Evolutionary conservation across 306 rosid genomes (phyloP).

Genomic region (Ceratonia siliqua): DNA sequence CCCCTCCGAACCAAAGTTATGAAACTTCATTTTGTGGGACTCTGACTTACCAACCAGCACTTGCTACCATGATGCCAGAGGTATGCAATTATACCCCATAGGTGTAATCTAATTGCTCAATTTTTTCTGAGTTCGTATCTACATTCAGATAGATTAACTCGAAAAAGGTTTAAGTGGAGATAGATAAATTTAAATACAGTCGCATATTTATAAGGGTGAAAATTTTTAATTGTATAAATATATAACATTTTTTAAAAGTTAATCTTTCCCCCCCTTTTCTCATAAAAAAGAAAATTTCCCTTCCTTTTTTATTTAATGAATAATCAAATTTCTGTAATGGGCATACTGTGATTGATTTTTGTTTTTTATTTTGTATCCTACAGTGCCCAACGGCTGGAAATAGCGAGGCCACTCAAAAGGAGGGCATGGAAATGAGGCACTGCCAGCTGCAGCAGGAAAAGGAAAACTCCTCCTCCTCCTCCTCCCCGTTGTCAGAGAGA

Average conservation of each 20-base stretch:
- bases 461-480: neutral
- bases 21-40: neutral
- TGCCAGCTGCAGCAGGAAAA: neutral
- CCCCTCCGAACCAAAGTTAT: constrained; percentile 35
- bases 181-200: too few species aligned
- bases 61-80: neutral
- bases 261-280: too few species aligned
- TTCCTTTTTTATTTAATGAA: too few species aligned
- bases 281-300: too few species aligned
- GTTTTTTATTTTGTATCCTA: neutral
- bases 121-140: neutral
- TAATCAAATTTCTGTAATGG: neutral
- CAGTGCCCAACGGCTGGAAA: neutral
- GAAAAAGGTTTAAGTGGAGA: too few species aligned
- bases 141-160: too few species aligned
- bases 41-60: neutral
- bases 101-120: neutral
- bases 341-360: neutral
- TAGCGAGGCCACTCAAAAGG: neutral
- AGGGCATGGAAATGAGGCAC: neutral
- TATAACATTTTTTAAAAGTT: too few species aligned
- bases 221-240: too few species aligned
- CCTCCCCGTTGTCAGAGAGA: neutral
- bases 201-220: too few species aligned
- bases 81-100: too few species aligned